Evolutionary conservation across 768 basidiomycete species (phyloP).

Genomic region (Tulasnella sp.): DNA sequence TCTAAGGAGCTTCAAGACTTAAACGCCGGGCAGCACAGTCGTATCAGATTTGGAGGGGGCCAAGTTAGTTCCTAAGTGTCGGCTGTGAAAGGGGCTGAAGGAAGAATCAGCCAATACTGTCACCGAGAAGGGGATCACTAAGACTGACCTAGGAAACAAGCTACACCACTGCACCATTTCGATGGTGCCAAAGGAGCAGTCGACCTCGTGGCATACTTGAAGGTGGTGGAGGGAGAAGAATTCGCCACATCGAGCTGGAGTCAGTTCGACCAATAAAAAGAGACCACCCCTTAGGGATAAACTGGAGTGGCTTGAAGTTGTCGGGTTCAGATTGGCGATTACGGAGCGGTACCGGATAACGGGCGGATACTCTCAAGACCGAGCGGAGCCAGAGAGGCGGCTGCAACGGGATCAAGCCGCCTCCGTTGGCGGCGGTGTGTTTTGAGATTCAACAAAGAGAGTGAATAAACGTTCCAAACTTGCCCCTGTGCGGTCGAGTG

Average conservation of each 20-base stretch:
- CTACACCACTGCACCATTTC: background rate
- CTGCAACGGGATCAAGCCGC: no score
- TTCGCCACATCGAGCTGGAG: background rate
- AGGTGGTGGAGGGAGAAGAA: background rate
- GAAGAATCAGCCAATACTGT: background rate
- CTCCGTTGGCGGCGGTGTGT: no score
- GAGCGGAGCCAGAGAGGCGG: no score
- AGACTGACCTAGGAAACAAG: background rate
- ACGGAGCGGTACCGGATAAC: no score
- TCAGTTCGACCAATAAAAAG: background rate
- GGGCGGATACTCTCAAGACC: no score
- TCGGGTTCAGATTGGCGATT: background rate
- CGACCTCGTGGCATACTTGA: background rate
- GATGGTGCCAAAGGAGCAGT: background rate
- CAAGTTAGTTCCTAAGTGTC: background rate
- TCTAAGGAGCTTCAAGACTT: background rate
- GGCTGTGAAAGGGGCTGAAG: background rate
- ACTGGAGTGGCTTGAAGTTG: background rate
- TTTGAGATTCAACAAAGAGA: no score
- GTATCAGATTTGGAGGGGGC: background rate
- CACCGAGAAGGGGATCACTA: background rate
- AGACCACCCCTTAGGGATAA: background rate
- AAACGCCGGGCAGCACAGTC: background rate
- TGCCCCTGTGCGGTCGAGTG: no score
- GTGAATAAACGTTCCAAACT: no score